Percentiles rank a stretch among this genome's conserved stretches.
These are phyloP conservation scores for Chrysoporthe cubensis DNA, from an alignment of 2,329 filamentous ascomycete genomes.

Conservation along the genomic window DNA sequence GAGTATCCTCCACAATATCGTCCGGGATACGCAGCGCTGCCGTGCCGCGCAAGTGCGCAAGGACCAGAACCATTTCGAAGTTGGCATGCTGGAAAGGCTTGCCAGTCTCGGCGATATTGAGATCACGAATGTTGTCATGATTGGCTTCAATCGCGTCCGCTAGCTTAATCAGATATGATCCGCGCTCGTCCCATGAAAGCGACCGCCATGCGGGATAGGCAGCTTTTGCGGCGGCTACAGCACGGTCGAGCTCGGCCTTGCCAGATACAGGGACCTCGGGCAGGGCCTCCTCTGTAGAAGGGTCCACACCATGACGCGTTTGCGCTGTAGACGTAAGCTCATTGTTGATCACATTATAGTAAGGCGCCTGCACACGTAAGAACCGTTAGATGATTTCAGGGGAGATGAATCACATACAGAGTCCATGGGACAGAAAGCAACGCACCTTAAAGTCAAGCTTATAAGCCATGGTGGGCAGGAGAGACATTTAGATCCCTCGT, in stretches of 20 bases:
- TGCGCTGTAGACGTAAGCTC: slow-evolving; percentile 47
- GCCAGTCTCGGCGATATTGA: slow-evolving; percentile 28
- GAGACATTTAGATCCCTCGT: neutral
- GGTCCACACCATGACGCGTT: slow-evolving; percentile 52
- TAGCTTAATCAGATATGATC: slow-evolving; percentile 16
- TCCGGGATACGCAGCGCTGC: slow-evolving; percentile 28
- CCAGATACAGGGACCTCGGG: slow-evolving; percentile 52
- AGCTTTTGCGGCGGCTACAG: slow-evolving; percentile 49
- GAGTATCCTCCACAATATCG: slow-evolving; percentile 27
- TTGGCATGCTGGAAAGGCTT: slow-evolving; percentile 27
- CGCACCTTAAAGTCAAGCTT: slow-evolving; percentile 10
- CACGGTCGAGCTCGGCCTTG: slow-evolving; percentile 50
- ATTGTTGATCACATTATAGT: slow-evolving; percentile 55
- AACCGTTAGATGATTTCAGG: too few relatives aligned
- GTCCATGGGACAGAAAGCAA: neutral
- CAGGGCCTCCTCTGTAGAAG: slow-evolving; percentile 49
- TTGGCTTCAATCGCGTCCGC: slow-evolving; percentile 28
- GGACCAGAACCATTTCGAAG: slow-evolving; percentile 26
- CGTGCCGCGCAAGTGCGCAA: slow-evolving; percentile 26
- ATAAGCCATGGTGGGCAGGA: neutral
- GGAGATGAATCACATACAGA: neutral
- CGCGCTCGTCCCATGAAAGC: slow-evolving; percentile 28
- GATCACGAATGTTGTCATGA: slow-evolving; percentile 24
- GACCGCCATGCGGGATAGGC: slow-evolving; percentile 50
- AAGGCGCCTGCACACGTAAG: slow-evolving; percentile 31